phyloP scores from a whole-genome alignment of 495 filamentous ascomycete species.

The Wilcoxina mikolae region DNA sequence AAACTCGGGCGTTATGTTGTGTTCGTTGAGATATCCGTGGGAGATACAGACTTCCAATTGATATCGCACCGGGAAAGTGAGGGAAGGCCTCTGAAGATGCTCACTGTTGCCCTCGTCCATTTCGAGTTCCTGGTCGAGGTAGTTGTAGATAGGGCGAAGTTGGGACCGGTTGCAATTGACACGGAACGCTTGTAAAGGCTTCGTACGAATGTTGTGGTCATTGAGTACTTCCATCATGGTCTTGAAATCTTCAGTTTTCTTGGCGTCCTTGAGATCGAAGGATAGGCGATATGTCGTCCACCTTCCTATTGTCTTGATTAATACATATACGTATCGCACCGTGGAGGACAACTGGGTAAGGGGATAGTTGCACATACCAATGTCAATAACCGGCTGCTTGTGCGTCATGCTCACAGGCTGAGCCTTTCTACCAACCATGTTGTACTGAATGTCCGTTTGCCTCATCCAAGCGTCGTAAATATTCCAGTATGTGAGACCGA shows the following conservation, averaged over 20 bases:
- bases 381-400: conserved; percentile 48
- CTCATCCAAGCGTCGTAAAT: conserved; percentile 59
- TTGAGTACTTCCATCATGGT: conserved; percentile 40
- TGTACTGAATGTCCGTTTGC: conserved; percentile 51
- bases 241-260: conserved; percentile 27
- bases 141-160: conserved; percentile 39
- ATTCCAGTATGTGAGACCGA: conserved; percentile 39
- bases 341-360: background rate
- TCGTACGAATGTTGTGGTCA: conserved; percentile 58
- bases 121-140: conserved; percentile 36
- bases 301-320: conserved; percentile 31
- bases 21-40: conserved; percentile 60
- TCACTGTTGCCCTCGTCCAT: conserved; percentile 26
- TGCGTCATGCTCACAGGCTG: conserved; percentile 43
- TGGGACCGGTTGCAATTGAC: conserved; percentile 12
- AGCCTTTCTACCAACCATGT: conserved; percentile 31
- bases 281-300: conserved; percentile 55
- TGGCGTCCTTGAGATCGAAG: conserved; percentile 30
- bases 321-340: conserved; percentile 32
- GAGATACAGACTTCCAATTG: conserved; percentile 89
- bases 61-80: conserved; percentile 66
- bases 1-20: conserved; percentile 53
- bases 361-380: conserved; percentile 43
- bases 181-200: conserved; percentile 26
- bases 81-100: conserved; percentile 31